phyloP scores from a whole-genome alignment of 345 rosid genomes.

The Heritiera littoralis region DNA sequence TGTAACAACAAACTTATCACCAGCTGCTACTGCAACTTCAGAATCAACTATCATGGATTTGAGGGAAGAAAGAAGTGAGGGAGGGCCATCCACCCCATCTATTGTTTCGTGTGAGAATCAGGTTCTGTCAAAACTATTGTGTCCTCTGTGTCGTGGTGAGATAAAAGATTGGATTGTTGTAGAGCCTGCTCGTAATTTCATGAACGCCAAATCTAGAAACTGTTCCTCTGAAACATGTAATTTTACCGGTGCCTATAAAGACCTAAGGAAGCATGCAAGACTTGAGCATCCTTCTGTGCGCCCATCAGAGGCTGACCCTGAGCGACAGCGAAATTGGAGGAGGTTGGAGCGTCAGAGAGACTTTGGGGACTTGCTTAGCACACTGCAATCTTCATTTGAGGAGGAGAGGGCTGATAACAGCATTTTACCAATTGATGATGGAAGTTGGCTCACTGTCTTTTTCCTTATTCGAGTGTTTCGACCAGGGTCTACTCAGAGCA shows the following conservation, averaged over 20 bases:
- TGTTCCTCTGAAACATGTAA: conserved; percentile 88
- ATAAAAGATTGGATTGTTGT: conserved; percentile 76
- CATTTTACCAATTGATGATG: conserved; percentile 59
- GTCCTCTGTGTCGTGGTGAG: conserved; percentile 91
- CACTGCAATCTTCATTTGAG: conserved; percentile 81
- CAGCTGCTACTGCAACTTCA: conserved; percentile 27
- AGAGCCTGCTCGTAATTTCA: conserved; percentile 70
- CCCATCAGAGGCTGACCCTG: conserved; percentile 90
- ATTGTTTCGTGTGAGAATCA: conserved; percentile 40
- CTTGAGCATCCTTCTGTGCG: conserved; percentile 77
- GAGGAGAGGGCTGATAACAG: conserved; percentile 69
- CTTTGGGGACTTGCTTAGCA: conserved; percentile 88
- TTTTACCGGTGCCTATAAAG: conserved; percentile 71
- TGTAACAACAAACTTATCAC: conserved; percentile 23
- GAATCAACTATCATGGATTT: conserved; percentile 37
- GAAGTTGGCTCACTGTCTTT: conserved; percentile 83
- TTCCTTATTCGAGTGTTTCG: conserved; percentile 82
- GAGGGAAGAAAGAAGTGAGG: conserved; percentile 43
- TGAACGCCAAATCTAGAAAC: conserved; percentile 83
- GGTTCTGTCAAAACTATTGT: conserved; percentile 50
- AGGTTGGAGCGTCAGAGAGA: conserved; percentile 95
- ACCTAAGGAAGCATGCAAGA: conserved; percentile 94
- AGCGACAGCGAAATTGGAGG: conserved; percentile 91
- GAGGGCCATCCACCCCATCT: conserved; percentile 25
- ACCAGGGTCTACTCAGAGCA: conserved; percentile 72